phyloP scores from a whole-genome alignment of 768 basidiomycete genomes.

The Termitomyces sp. region DNA sequence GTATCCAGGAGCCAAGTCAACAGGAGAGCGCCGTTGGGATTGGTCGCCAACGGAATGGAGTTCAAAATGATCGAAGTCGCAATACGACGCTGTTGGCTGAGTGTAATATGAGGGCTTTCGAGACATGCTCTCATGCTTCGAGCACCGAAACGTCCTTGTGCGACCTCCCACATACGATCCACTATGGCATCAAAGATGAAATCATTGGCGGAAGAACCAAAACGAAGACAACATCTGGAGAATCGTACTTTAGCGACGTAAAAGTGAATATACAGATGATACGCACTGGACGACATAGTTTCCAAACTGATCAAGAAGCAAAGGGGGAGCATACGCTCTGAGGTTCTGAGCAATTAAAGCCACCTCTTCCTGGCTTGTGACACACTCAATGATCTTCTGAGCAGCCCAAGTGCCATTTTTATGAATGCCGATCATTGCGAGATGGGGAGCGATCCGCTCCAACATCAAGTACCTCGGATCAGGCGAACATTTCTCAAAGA shows the following conservation, averaged over 20 bases:
- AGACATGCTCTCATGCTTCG: conserved; percentile 97
- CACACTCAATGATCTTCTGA: conserved; percentile 98
- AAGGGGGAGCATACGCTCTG: conserved; percentile 85
- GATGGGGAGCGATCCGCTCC: conserved; percentile 86
- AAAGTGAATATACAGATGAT: not conserved
- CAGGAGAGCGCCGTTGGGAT: conserved; percentile 93
- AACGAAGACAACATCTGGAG: conserved; percentile 79
- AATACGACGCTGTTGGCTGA: conserved; percentile 91
- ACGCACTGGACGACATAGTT: conserved; percentile 91
- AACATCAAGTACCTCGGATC: conserved; percentile 82
- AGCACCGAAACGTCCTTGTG: conserved; percentile 96
- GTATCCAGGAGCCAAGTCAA: conserved; percentile 97
- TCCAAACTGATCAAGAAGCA: conserved; percentile 90
- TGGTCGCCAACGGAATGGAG: conserved; percentile 95
- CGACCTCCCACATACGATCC: conserved; percentile 97
- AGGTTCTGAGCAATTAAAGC: conserved; percentile 80
- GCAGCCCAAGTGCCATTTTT: conserved; percentile 99
- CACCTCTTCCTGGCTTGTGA: conserved; percentile 82
- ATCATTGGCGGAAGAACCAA: conserved; percentile 83
- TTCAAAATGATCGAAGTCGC: conserved; percentile 94
- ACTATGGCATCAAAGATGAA: conserved; percentile 98
- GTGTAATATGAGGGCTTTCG: conserved; percentile 80
- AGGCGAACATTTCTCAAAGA: conserved; percentile 86
- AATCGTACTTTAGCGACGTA: not conserved
- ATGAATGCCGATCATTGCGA: conserved; percentile 98